Percentiles rank a stretch among this genome's conserved stretches.
Conservation (phyloP, 1,284 basidiomycete species). For the Apiotrichum akiyoshidainum region DNA sequence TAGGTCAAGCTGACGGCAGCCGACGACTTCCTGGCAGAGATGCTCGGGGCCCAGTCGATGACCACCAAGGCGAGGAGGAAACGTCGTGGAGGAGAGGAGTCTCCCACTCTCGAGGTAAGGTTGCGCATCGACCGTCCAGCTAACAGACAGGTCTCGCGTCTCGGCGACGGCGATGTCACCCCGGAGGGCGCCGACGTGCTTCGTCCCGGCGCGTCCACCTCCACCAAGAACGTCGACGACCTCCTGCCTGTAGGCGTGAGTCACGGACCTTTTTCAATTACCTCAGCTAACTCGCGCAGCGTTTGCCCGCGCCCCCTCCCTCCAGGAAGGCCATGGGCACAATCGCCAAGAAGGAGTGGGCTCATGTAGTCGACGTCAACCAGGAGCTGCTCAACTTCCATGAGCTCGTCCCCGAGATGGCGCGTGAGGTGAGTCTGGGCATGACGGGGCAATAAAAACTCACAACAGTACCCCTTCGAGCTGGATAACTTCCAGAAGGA, state of each 20-base stretch:
- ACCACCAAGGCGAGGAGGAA: conserved; percentile 40
- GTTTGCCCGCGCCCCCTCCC: conserved; percentile 47
- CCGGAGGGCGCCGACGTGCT: conserved; percentile 11
- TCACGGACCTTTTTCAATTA: not conserved
- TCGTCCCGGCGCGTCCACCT: conserved; percentile 6
- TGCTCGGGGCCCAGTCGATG: conserved; percentile 42
- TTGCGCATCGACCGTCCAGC: not conserved
- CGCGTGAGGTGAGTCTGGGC: conserved; percentile 34
- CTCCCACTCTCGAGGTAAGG: conserved; percentile 33
- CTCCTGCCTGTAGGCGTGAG: conserved; percentile 74
- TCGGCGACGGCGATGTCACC: conserved; percentile 33
- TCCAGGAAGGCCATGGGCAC: conserved; percentile 34
- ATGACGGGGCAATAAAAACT: not conserved
- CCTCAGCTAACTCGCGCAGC: conserved; percentile 28
- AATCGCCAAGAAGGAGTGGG: conserved; percentile 85
- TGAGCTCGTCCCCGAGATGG: conserved; percentile 53
- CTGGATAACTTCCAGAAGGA: conserved; percentile 94
- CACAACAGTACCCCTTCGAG: conserved; percentile 73
- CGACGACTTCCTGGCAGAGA: conserved; percentile 46
- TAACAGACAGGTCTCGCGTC: conserved; percentile 24
- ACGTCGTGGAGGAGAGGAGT: conserved; percentile 33
- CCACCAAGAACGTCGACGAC: conserved; percentile 66
- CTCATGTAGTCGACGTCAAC: conserved; percentile 92
- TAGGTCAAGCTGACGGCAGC: conserved; percentile 25
- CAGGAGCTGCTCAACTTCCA: conserved; percentile 73